A percentile compares a stretch with the other conserved stretches of the same genome.
Conservation (phyloP, 2,329 filamentous ascomycete species). For the Lachnellula subtilissima region DNA sequence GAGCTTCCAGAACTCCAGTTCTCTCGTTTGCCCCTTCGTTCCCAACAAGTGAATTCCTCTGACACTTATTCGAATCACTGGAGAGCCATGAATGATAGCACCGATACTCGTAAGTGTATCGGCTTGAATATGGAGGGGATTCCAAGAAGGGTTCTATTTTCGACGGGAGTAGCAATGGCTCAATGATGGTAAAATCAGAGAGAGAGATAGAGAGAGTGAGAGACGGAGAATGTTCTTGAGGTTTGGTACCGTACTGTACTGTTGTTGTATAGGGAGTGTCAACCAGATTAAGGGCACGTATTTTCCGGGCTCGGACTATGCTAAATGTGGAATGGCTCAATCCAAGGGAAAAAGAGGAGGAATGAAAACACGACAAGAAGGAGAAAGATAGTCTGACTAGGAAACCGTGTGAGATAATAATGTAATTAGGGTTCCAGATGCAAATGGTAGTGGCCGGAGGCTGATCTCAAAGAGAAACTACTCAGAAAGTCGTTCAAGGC, state of each 20-base stretch:
- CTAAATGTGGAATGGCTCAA: no score
- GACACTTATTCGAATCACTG: constrained; percentile 13
- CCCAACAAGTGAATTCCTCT: constrained; percentile 15
- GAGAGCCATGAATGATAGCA: constrained; percentile 22
- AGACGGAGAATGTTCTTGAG: neutral
- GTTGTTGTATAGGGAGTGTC: no score
- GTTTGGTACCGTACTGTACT: neutral
- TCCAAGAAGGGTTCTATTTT: constrained; percentile 2
- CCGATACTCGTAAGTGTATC: constrained; percentile 16
- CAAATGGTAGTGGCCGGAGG: constrained; percentile 24
- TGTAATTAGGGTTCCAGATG: constrained; percentile 17
- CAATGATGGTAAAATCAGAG: neutral
- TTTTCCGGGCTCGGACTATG: no score
- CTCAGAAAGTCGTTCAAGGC: constrained; percentile 14
- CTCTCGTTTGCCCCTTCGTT: constrained; percentile 5
- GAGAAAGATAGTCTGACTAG: constrained; percentile 16
- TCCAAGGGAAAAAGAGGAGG: neutral
- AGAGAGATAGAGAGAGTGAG: neutral
- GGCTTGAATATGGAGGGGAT: constrained; percentile 8
- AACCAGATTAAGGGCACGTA: no score
- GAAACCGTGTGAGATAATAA: constrained; percentile 6
- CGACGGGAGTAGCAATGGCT: neutral
- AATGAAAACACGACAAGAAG: neutral
- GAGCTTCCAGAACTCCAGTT: constrained; percentile 17
- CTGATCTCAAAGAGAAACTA: constrained; percentile 28